Evolutionary conservation across 2,329 filamentous ascomycete genomes (phyloP), one percentile per base, ranked within the genome.

Genomic region (Botrytis aclada): DNA sequence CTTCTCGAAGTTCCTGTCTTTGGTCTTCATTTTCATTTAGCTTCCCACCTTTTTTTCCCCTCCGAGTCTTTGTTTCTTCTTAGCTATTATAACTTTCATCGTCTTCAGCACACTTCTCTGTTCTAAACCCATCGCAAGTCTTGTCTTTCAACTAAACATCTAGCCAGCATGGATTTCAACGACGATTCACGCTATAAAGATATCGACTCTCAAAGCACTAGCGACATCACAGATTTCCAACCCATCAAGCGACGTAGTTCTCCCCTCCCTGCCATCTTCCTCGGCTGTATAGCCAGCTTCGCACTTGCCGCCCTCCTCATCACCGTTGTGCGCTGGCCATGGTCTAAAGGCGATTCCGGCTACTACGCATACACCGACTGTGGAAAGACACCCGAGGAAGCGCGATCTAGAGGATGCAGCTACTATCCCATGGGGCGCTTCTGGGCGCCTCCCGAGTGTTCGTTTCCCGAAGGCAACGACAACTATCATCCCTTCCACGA

Each of bases 401-500:
- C 63, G 25, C 39, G 63, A 20, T 43, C n/a, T 18, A 65, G 20
- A 29, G 39, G 39, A 12, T 65, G 63, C 45, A 43, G 18, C n/a
- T 65, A 65, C 32, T 29, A 45, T n/a, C 63, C 39, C n/a, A 69
- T 69, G 20, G 43, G 47, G 7, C 29, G 45, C 20, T 69, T 20
- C 12, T 69, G 65, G 32, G 34, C 34, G 6, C 65, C 43, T 14
- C 47, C 47, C 37, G 66, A 39, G 7, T 60, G 32, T 60, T 60
- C 47, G 14, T 60, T 69, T 25, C 51, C 66, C 4, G 66, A 60
- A 16, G 32, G 47, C 14, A 22, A 60, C 29, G 54, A 60, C 32
- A 43, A 69, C 32, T 69, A 69, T 34, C 47, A 69, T 43, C 47
- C 51, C 18, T 69, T 69, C 37, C 14, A 18, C n/a, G 51, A 69